Evolutionary conservation across 257 asterid genomes (phyloP).

Genomic region (Thymus mandschuricus): DNA sequence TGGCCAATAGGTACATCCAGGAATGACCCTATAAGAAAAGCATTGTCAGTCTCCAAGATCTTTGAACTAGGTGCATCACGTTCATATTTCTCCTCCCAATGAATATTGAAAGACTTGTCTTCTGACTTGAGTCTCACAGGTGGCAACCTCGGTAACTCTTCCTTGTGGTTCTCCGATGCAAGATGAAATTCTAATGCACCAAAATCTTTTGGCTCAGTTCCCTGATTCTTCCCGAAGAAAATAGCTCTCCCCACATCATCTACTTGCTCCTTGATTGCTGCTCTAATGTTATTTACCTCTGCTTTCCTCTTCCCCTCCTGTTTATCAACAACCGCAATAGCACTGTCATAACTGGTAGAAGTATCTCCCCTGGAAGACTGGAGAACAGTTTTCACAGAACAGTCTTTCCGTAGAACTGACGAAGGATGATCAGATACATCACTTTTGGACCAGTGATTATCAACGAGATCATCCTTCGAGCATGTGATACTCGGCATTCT

Average conservation of each 20-base stretch:
- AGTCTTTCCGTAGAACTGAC: conserved; percentile 60
- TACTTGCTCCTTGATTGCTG: conserved; percentile 78
- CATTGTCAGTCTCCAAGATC: conserved; percentile 60
- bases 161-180: conserved; percentile 68
- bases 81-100: conserved; percentile 88
- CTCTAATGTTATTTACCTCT: conserved; percentile 54
- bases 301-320: conserved; percentile 66
- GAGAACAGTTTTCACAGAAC: conserved; percentile 70
- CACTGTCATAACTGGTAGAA: conserved; percentile 62
- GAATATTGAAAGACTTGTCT: conserved; percentile 74
- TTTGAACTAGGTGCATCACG: conserved; percentile 67
- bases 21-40: conserved; percentile 86
- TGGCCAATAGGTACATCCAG: conserved; percentile 96
- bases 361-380: conserved; percentile 63
- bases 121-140: conserved; percentile 93
- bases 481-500: conserved; percentile 40
- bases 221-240: conserved; percentile 69
- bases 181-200: conserved; percentile 54
- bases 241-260: conserved; percentile 88
- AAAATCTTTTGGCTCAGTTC: conserved; percentile 57
- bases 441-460: conserved; percentile 57
- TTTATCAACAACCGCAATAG: conserved; percentile 45
- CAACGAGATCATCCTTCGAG: conserved; percentile 49
- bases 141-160: conserved; percentile 88
- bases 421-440: conserved; percentile 51